A percentile compares a stretch with the other conserved stretches of the same genome.
phyloP scores from a whole-genome alignment of 257 asterid species.

The Solanum virginianum region DNA sequence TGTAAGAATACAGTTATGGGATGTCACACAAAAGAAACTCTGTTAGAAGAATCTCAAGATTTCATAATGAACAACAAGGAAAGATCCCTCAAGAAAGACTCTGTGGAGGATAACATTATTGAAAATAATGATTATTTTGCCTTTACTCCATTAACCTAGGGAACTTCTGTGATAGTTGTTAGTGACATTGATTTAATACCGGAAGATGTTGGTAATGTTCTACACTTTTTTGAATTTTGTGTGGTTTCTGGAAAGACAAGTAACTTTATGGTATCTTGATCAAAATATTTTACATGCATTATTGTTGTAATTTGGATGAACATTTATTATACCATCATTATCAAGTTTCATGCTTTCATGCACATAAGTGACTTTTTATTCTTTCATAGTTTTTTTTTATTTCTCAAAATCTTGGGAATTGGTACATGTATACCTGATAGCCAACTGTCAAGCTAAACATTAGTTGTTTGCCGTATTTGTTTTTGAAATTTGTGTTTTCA shows the following conservation, averaged over 20 bases:
- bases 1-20: too few species aligned
- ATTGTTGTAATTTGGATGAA: not conserved
- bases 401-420: not conserved
- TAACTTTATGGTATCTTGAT: not conserved
- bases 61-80: too few species aligned
- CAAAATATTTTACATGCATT: not conserved
- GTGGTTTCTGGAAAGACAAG: conserved; percentile 64
- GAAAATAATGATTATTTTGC: not conserved
- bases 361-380: not conserved
- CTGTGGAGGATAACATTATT: too few species aligned
- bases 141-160: conserved; percentile 31
- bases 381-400: not conserved
- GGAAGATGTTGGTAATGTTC: conserved; percentile 54
- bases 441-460: too few species aligned
- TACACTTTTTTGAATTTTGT: conserved; percentile 80
- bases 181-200: conserved; percentile 33
- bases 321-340: not conserved
- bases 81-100: too few species aligned
- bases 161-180: conserved; percentile 37
- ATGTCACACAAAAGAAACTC: too few species aligned
- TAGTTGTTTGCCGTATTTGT: too few species aligned
- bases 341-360: not conserved
- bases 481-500: too few species aligned
- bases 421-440: not conserved
- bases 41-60: too few species aligned